Percentiles rank a stretch among this genome's conserved stretches.
Evolutionary conservation across 345 rosid genomes (phyloP).

Genomic region (Eutrema yunnanense): DNA sequence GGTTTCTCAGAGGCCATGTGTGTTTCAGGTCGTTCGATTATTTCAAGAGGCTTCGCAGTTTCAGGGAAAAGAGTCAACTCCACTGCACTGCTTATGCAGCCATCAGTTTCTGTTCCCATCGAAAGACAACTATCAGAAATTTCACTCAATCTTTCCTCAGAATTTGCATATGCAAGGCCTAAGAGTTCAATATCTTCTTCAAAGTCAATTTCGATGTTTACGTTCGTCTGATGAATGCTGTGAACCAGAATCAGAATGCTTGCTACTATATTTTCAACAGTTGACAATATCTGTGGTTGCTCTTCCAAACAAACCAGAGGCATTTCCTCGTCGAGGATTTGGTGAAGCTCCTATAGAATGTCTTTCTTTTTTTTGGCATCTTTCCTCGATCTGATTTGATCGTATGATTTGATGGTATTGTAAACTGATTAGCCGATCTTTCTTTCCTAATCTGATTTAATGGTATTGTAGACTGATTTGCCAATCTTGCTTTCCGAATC

Average conservation of each 20-base stretch:
- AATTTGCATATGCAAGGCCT: slow-evolving; percentile 62
- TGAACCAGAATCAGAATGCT: slow-evolving; percentile 62
- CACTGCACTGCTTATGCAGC: slow-evolving; percentile 56
- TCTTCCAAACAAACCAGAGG: slow-evolving; percentile 37
- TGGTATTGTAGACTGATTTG: too few relatives aligned
- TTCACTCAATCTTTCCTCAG: slow-evolving; percentile 84
- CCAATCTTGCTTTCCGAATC: too few relatives aligned
- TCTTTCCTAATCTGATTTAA: too few relatives aligned
- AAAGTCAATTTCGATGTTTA: slow-evolving; percentile 27
- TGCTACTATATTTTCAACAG: slow-evolving; percentile 40
- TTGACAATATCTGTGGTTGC: slow-evolving; percentile 56
- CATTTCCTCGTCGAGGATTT: slow-evolving; percentile 34
- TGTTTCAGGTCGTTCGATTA: neutral
- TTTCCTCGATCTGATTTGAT: too few relatives aligned
- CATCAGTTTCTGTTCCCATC: slow-evolving; percentile 91
- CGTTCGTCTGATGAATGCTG: slow-evolving; percentile 46
- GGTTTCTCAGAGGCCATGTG: slow-evolving; percentile 27
- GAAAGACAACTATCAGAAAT: slow-evolving; percentile 88
- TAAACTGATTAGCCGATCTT: too few relatives aligned
- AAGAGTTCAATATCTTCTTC: slow-evolving; percentile 63
- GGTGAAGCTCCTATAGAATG: slow-evolving; percentile 48
- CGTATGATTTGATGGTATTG: too few relatives aligned
- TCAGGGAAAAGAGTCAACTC: slow-evolving; percentile 80
- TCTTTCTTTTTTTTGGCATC: neutral
- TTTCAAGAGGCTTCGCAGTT: slow-evolving; percentile 31